These are phyloP conservation scores for Hordeum vulgare DNA, from an alignment of 176 grass and related monocot species.

Conservation along the genomic window MorexV3_pseudomolecules_assembly NC_058524.1:424738824-424739323, in stretches of 20 bases:
- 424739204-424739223: neutral
- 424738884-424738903: conserved; percentile 43
- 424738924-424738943: conserved; percentile 37
- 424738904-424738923: conserved; percentile 51
- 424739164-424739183: neutral
- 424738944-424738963: conserved; percentile 47
- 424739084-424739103: conserved; percentile 69
- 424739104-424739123: conserved; percentile 79
- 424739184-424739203: neutral
- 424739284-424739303: too few relatives aligned
- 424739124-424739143: conserved; percentile 67
- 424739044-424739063: conserved; percentile 54
- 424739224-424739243: too few relatives aligned
- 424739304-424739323: too few relatives aligned
- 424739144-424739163: conserved; percentile 55
- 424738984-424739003: conserved; percentile 32
- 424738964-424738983: conserved; percentile 69
- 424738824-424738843: too few relatives aligned
- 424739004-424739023: conserved; percentile 41
- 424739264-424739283: too few relatives aligned
- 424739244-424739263: too few relatives aligned
- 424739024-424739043: conserved; percentile 46
- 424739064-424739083: conserved; percentile 62
- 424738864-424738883: conserved; percentile 30
- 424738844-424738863: conserved; percentile 33